Evolutionary conservation across 352 stramenopile species (phyloP).

Genomic region (Pythium utonaiense): DNA sequence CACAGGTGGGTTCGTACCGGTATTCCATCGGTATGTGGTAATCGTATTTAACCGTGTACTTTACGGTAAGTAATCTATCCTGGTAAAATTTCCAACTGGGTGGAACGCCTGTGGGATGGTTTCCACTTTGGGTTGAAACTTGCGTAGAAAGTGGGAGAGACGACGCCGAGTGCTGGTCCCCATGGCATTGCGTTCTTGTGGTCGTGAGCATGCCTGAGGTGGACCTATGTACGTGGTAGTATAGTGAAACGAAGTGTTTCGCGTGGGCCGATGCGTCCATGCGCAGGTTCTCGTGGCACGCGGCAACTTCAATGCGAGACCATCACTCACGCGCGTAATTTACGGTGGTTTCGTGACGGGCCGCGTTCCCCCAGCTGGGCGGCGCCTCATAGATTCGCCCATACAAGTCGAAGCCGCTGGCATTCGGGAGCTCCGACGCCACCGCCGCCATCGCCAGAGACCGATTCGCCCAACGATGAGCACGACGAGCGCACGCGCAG

Average conservation of each 20-base stretch:
- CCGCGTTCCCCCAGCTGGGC: constrained; percentile 1
- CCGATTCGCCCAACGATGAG: constrained; percentile 12
- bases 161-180: neutral
- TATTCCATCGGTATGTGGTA: too few relatives aligned
- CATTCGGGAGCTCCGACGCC: neutral
- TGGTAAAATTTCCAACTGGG: neutral
- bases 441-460: neutral
- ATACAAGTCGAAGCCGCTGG: constrained; percentile 4
- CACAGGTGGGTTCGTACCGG: constrained; percentile 9
- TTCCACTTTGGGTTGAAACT: neutral
- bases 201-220: neutral
- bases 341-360: constrained; percentile 12
- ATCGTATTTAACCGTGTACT: constrained; percentile 4
- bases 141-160: neutral
- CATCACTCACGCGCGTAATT: constrained; percentile 30
- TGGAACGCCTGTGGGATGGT: neutral
- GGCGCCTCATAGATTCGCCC: neutral
- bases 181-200: neutral
- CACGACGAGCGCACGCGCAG: constrained; percentile 1
- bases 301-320: constrained; percentile 31
- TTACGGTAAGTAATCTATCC: neutral
- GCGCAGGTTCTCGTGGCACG: neutral
- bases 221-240: neutral
- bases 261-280: neutral
- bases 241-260: constrained; percentile 1